phyloP scores from a whole-genome alignment of 768 basidiomycete species.

The Termitomyces bulborhizus region DNA sequence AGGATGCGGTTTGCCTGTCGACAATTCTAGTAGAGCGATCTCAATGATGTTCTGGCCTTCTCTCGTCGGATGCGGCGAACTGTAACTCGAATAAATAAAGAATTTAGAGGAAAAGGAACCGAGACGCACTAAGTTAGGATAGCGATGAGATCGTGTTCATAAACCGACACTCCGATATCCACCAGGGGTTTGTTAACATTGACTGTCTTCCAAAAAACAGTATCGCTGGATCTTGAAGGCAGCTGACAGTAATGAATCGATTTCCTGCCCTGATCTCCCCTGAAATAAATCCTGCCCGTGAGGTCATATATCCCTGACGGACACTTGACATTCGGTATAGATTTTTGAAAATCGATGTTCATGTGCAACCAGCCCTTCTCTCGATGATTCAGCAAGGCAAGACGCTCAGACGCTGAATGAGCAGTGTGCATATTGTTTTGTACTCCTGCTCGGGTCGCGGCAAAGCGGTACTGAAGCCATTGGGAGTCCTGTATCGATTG shows the following conservation, averaged over 20 bases:
- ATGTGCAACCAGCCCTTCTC: constrained; percentile 27
- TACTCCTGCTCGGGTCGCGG: constrained; percentile 18
- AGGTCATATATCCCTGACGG: constrained; percentile 37
- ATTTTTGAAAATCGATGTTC: constrained; percentile 18
- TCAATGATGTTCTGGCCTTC: not conserved
- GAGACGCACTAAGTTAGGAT: constrained; percentile 32
- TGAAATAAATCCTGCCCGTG: constrained; percentile 31
- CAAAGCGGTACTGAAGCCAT: constrained; percentile 26
- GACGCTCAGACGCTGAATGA: constrained; percentile 15
- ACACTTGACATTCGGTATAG: constrained; percentile 20
- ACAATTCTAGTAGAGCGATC: constrained; percentile 3
- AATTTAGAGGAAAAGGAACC: not conserved
- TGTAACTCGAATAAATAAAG: not conserved
- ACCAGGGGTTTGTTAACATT: constrained; percentile 24
- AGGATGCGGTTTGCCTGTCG: constrained; percentile 10
- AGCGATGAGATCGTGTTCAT: constrained; percentile 38
- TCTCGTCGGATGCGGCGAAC: not conserved
- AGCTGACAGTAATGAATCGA: constrained; percentile 26
- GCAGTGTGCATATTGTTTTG: constrained; percentile 21
- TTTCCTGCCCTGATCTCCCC: constrained; percentile 22
- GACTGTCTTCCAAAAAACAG: constrained; percentile 23
- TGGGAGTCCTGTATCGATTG: constrained; percentile 21
- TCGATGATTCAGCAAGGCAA: constrained; percentile 17
- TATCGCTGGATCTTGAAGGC: constrained; percentile 21
- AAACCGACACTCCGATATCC: constrained; percentile 35